Evolutionary conservation across 148 eudicot species (phyloP), one percentile per base, ranked within the genome.

Genomic region (Chenopodium suecicum): DNA sequence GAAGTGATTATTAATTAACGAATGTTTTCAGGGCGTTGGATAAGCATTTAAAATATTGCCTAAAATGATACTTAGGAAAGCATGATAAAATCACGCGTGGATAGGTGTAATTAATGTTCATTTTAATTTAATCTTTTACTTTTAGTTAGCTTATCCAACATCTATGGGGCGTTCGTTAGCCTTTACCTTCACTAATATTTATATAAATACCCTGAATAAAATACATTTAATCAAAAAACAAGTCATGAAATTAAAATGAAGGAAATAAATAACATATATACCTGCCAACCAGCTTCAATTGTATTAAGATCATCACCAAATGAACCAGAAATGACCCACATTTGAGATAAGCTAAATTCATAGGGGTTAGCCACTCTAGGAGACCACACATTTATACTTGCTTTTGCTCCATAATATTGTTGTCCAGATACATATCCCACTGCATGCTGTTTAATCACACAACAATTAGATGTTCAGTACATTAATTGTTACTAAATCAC

Each of bases 251-350:
- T 31, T 31, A 31, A 29, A 47, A 58, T 5, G 76, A 2, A 41
- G 44, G 4, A 56, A 56, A 50, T 58, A 60, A 62, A 31, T 31
- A 2, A 34, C 9, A 46, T 23, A 87, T 78, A 23, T 91, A 77
- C 99, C 99, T 96, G 99, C 98, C 99, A 96, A 70, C 99, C 99
- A 83, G 97, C 99, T 92, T 96, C 99, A 84, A 95, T 94, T 83
- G 99, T 94, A 88, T 96, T 96, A 34, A 95, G 95, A 86, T 96
- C 99, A 78, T 92, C 85, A n/a, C 95, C 97, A 83, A 96, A 96
- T 0, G 98, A 91, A 46, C 99, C 99, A 73, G 99, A 90, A 68
- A 96, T 94, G 32, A 96, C 91, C 99, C 99, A 96, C 83, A 96
- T 82, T 74, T 96, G 99, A 44, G 98, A 94, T 70, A 96, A 85